Conservation (phyloP, 148 eudicot species). For the Cornus florida region DNA sequence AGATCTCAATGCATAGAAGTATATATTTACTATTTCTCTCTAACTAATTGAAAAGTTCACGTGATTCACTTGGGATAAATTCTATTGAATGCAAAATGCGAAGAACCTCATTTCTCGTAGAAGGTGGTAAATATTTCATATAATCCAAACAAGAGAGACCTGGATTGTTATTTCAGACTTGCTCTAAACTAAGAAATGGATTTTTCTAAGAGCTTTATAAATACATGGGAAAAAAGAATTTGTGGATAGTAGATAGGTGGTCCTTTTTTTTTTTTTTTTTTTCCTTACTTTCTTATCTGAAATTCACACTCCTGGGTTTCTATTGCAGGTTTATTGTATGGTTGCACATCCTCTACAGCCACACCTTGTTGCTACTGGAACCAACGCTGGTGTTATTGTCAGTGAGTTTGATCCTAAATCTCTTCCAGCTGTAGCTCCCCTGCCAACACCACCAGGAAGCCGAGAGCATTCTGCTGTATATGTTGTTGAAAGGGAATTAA, state of each 20-base stretch:
- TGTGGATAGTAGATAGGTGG: neutral
- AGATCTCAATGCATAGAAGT: neutral
- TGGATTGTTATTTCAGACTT: no score
- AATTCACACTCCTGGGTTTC: constrained; percentile 9
- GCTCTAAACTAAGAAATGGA: no score
- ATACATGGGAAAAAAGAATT: neutral
- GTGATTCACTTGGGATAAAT: neutral
- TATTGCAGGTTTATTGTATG: constrained; percentile 89
- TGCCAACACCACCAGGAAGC: constrained; percentile 79
- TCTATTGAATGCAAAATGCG: neutral
- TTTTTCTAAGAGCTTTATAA: no score
- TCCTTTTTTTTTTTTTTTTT: neutral
- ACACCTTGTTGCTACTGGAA: constrained; percentile 97
- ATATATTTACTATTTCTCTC: neutral
- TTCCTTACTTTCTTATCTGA: no score
- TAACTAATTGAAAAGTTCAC: neutral
- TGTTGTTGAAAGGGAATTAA: constrained; percentile 84
- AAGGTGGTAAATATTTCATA: no score
- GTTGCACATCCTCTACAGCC: constrained; percentile 98
- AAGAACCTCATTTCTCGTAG: neutral
- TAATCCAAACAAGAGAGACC: no score
- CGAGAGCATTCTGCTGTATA: constrained; percentile 93
- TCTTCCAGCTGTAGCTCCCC: constrained; percentile 87
- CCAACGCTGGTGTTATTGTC: constrained; percentile 83
- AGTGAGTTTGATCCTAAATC: constrained; percentile 93